Conservation (phyloP, 176 grass and related monocot species). For the Carex myosuroides region DNA sequence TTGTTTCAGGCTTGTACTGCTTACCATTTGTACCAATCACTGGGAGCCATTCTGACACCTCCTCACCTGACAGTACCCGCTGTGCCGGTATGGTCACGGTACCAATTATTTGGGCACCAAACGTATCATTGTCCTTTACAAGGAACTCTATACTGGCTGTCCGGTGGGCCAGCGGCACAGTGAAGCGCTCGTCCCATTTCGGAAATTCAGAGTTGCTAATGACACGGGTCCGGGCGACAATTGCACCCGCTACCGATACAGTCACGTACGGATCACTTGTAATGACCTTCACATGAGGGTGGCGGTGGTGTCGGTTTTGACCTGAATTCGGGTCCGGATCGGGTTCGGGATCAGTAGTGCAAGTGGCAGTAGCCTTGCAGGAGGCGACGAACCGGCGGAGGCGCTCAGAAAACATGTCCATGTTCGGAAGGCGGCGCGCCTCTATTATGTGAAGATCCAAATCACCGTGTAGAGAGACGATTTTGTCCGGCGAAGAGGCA, state of each 20-base stretch:
- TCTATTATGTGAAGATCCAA: constrained; percentile 67
- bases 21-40: constrained; percentile 41
- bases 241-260: constrained; percentile 52
- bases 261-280: constrained; percentile 98
- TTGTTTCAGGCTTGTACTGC: constrained; percentile 52
- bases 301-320: not conserved
- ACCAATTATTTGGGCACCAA: constrained; percentile 88
- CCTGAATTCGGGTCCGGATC: not conserved
- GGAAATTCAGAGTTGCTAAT: constrained; percentile 71
- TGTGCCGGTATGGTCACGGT: constrained; percentile 43
- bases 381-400: constrained; percentile 52
- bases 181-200: constrained; percentile 63
- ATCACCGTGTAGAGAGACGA: constrained; percentile 65
- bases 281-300: constrained; percentile 48
- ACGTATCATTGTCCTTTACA: constrained; percentile 87
- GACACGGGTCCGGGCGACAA: constrained; percentile 78
- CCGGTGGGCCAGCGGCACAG: constrained; percentile 68
- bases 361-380: constrained; percentile 34
- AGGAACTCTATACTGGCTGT: constrained; percentile 52
- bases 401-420: constrained; percentile 86
- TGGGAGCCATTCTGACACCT: constrained; percentile 53
- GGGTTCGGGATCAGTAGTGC: constrained; percentile 17
- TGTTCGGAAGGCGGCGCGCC: constrained; percentile 85
- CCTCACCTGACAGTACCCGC: not conserved
- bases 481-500: constrained; percentile 33